Base-by-base conservation (phyloP, 768 basidiomycete genomes). In the Guyanaporus albipodus region DNA sequence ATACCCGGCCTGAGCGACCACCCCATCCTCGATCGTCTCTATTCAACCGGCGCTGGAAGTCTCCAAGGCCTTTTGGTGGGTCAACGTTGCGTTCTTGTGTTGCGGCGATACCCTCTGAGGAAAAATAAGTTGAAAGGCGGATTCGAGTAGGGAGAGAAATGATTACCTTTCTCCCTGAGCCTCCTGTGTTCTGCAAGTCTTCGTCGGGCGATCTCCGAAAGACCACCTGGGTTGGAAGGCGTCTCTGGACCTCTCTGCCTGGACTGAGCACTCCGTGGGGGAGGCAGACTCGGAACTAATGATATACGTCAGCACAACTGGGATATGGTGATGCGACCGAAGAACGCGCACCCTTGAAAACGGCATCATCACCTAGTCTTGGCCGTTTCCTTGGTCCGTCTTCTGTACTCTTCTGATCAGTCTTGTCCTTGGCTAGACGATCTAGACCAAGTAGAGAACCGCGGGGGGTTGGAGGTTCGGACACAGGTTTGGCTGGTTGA, bases 31-130 rank as follows among this genome's bases (percentile, higher is more conserved):
- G 59, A 55, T 79, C 71, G 45, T 87, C 80, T 39, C 88, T 80
- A 65, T 98, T 97, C 14, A 82, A 78, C n/a, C 95, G 79, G n/a
- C 87, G 79, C 51, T 96, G 85, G 63, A 94, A 98, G 51, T 96
- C 93, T 10, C 88, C 90, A 1, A 96, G 72, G n/a, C 92, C 92
- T 51, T 78, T 82, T 3, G 83, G 83, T 8, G 64, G 82, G 50
- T 85, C 79, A 12, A 63, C 62, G 38, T 77, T 70, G 34, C 68
- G 74, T 49, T 81, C 82, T 21, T 80, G 77, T 9, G 69, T 66
- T 4, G 82, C 83, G 2, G 72, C 67, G 23, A 90, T 80, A n/a
- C 88, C 88, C 71, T 90, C 89, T 88, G 15, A n/a, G n/a, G 24
- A 48, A 29, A 14, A 17, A 51, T 3, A 18, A 18, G 4, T 17